Evolutionary conservation across 768 basidiomycete genomes (phyloP).

Genomic region (Filobasidium wieringae): DNA sequence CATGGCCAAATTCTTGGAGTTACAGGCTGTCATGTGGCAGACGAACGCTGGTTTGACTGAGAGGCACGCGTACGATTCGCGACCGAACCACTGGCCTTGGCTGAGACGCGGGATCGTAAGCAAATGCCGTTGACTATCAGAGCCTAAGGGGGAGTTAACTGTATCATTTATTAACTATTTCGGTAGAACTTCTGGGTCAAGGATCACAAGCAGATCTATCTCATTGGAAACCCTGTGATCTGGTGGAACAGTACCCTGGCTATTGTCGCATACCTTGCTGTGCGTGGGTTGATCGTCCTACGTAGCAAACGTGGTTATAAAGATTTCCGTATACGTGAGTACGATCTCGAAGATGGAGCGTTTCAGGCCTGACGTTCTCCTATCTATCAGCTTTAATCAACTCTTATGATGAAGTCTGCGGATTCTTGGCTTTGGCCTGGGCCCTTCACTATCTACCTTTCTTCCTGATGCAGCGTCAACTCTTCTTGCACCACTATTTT

Average conservation of each 20-base stretch:
- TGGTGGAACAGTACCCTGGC: constrained; percentile 79
- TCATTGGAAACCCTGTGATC: constrained; percentile 83
- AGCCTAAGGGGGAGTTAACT: not conserved
- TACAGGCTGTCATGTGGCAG: constrained; percentile 91
- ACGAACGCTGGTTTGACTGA: constrained; percentile 95
- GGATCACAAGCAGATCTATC: constrained; percentile 87
- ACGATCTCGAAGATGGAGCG: not conserved
- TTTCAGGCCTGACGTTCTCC: not conserved
- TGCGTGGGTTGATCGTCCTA: constrained; percentile 69
- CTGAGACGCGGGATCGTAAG: constrained; percentile 84
- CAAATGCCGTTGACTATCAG: too few relatives aligned
- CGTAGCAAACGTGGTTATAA: constrained; percentile 80
- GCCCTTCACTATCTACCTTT: constrained; percentile 88
- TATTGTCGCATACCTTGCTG: constrained; percentile 53
- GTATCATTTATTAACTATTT: not conserved
- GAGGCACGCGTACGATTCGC: constrained; percentile 84
- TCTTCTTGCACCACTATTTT: constrained; percentile 97
- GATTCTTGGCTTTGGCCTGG: constrained; percentile 89
- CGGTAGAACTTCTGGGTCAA: constrained; percentile 94
- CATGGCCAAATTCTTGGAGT: constrained; percentile 75
- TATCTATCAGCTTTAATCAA: not conserved
- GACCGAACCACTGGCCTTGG: constrained; percentile 84
- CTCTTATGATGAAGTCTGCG: constrained; percentile 69
- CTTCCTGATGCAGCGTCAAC: constrained; percentile 91
- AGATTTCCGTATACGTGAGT: constrained; percentile 83